These are phyloP conservation scores for Xylaria digitata DNA, from an alignment of 2,329 filamentous ascomycete genomes.

Conservation along the genomic window DNA sequence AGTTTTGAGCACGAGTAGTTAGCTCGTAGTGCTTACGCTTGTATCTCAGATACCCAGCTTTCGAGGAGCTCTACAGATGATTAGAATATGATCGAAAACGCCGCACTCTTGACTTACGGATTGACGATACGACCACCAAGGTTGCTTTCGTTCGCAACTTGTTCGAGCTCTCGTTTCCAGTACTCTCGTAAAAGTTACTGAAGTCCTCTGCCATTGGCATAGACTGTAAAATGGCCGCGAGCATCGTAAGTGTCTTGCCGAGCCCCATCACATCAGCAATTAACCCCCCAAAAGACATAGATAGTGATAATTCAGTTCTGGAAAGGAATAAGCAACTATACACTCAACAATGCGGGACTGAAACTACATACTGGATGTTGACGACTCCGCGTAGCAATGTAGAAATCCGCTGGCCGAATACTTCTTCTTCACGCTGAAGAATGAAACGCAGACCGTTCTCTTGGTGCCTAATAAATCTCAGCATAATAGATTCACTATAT, in stretches of 20 bases:
- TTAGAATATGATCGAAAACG: background rate
- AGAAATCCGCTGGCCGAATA: background rate
- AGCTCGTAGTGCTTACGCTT: background rate
- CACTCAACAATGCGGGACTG: background rate
- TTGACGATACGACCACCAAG: constrained; percentile 22
- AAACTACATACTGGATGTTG: background rate
- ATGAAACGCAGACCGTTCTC: background rate
- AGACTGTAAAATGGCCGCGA: constrained; percentile 20
- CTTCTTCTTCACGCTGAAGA: constrained; percentile 4
- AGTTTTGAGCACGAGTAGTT: background rate
- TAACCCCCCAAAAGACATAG: background rate
- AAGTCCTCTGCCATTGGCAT: constrained; percentile 13
- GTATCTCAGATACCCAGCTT: background rate
- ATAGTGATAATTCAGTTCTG: background rate
- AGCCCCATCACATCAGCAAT: constrained; percentile 24
- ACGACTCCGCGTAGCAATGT: background rate
- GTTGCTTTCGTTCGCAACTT: constrained; percentile 10
- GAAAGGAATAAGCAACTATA: background rate
- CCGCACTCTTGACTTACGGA: constrained; percentile 1
- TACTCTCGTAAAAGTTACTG: background rate
- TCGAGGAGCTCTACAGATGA: background rate
- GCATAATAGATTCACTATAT: background rate
- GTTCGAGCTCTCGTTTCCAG: background rate
- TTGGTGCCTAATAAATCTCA: background rate
- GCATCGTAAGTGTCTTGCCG: constrained; percentile 23